A percentile compares a stretch with the other conserved stretches of the same genome.
Conservation (phyloP, 179 eudicot genomes). For the Nepenthes alata region DNA sequence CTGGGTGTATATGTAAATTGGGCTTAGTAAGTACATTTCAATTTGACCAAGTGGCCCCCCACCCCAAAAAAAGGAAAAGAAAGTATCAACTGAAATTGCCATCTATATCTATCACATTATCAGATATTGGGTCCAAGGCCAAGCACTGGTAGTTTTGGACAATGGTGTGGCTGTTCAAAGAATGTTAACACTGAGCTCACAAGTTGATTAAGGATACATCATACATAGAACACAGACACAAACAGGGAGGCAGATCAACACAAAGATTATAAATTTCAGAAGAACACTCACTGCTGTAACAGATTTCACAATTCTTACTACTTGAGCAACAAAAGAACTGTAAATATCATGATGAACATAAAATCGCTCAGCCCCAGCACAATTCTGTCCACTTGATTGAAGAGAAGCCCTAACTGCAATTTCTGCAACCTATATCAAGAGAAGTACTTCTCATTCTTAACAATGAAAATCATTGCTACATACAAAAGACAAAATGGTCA, state of each 20-base stretch:
- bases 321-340: constrained; percentile 68
- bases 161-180: neutral
- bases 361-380: constrained; percentile 98
- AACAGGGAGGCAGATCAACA: neutral
- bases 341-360: constrained; percentile 81
- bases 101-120: too few relatives aligned
- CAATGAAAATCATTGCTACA: neutral
- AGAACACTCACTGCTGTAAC: constrained; percentile 69
- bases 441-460: neutral
- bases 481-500: neutral
- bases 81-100: too few relatives aligned
- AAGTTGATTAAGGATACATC: too few relatives aligned
- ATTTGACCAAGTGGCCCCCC: too few relatives aligned
- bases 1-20: too few relatives aligned
- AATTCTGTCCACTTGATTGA: constrained; percentile 97
- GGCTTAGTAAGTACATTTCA: too few relatives aligned
- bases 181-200: neutral
- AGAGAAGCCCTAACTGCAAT: constrained; percentile 91
- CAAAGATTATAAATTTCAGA: neutral
- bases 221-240: neutral
- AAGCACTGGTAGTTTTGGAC: neutral
- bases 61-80: too few relatives aligned
- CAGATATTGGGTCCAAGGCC: too few relatives aligned
- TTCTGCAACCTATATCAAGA: constrained; percentile 69
- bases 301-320: constrained; percentile 89